Evolutionary conservation across 805 yeast genomes (phyloP), one percentile per base, ranked within the genome.

Genomic region (Candida taoyuanica): DNA sequence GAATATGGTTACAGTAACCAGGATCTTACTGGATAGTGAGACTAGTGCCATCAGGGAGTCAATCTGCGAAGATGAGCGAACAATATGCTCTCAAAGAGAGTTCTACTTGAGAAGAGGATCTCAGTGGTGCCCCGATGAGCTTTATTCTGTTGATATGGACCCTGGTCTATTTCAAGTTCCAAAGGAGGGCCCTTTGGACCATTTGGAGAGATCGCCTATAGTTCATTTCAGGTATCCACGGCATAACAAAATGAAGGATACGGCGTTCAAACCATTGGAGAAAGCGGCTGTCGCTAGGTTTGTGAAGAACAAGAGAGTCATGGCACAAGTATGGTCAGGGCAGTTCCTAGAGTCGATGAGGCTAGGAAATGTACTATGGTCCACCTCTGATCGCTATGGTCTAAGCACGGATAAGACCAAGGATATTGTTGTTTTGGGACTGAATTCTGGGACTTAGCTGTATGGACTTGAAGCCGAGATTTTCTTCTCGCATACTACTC

Each of bases 141-240:
- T 15, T 17, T 31, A 19, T 28, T 25, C 28, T 28, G 29, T 26
- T 27, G 36, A 35, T 15, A 16, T 39, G 20, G 39, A 39, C 14
- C 17, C 26, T 2, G 15, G 12, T 7, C 23, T 31, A 3, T 25
- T 31, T 14, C 25, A 27, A 8, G 25, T 34, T 12, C 28, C 31
- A 4, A 14, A 16, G 14, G 28, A 20, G 21, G 26, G 28, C 4
- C 9, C 9, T 7, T 8, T 8, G 24, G 7, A 8, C 9, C 24
- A 11, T 21, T 21, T 11, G 11, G 9, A 7, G 24, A 7, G 11
- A 11, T 11, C 11, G 24, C 24, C 7, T 21, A 21, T 11, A 21
- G 24, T 7, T 8, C 9, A 8, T 21, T 21, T 21, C 24, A 21
- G 24, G 24, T 21, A 21, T 21, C 24, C 24, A 21, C 7, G 11